A percentile compares a stretch with the other conserved stretches of the same genome.
Conservation (phyloP, 1,139 yeast genomes). For the Geotrichum bryndzae region DNA sequence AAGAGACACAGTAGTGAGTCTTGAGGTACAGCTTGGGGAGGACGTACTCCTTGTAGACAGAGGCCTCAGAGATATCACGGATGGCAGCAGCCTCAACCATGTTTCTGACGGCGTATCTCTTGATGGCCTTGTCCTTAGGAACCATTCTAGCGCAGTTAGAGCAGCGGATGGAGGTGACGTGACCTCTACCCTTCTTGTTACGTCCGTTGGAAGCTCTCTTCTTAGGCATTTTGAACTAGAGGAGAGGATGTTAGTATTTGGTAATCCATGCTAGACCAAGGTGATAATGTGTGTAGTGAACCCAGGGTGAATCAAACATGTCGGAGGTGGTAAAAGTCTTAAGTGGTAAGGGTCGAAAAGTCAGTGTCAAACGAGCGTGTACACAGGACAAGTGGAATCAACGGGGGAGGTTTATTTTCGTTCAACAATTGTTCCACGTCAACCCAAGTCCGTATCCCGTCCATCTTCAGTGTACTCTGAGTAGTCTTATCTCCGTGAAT, state of each 20-base stretch:
- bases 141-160: constrained; percentile 99
- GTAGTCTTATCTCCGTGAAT: background rate
- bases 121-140: constrained; percentile 99
- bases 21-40: constrained; percentile 99
- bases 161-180: constrained; percentile 99
- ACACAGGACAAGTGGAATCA: background rate
- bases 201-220: constrained; percentile 99
- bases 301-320: background rate
- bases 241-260: background rate
- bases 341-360: background rate
- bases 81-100: constrained; percentile 99
- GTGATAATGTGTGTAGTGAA: background rate
- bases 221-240: constrained; percentile 78
- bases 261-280: background rate
- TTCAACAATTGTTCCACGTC: background rate
- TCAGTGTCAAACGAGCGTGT: background rate
- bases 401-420: background rate
- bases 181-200: constrained; percentile 99
- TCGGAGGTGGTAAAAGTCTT: background rate
- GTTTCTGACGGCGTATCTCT: constrained; percentile 99
- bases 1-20: constrained; percentile 99
- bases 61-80: constrained; percentile 99
- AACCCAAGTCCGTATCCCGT: background rate
- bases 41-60: constrained; percentile 98
- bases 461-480: background rate